Percentiles rank a stretch among this genome's conserved stretches.
Conservation (phyloP, 495 filamentous ascomycete species). For the Tetracladium marchalianum region DNA sequence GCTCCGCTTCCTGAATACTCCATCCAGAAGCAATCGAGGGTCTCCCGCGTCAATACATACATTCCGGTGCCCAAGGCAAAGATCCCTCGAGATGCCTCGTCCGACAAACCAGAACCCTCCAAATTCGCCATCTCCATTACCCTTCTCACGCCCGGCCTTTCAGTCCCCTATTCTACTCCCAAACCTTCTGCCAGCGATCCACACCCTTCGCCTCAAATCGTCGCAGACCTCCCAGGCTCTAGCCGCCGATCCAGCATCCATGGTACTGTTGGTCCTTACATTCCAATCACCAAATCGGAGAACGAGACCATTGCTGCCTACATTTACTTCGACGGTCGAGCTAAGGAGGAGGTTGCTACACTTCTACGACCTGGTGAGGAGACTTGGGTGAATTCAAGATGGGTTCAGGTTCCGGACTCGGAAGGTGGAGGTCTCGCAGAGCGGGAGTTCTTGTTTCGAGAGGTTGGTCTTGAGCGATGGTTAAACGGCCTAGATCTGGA, state of each 20-base stretch:
- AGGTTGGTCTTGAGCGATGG: constrained; percentile 93
- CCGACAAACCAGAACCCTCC: constrained; percentile 73
- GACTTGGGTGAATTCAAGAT: constrained; percentile 97
- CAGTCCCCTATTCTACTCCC: constrained; percentile 82
- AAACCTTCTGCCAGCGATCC: constrained; percentile 63
- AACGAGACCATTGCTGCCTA: constrained; percentile 98
- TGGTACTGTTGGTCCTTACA: constrained; percentile 71
- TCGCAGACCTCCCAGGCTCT: constrained; percentile 35
- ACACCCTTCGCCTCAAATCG: constrained; percentile 66
- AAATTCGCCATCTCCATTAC: constrained; percentile 97
- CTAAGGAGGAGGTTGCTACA: constrained; percentile 95
- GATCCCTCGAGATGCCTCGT: constrained; percentile 51
- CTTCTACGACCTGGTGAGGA: constrained; percentile 87
- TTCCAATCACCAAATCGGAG: constrained; percentile 74
- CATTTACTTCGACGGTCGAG: constrained; percentile 94
- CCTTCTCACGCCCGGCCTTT: constrained; percentile 75
- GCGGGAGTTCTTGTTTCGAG: constrained; percentile 93
- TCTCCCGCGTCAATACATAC: constrained; percentile 89
- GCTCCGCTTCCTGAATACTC: constrained; percentile 87
- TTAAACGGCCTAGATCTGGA: constrained; percentile 89
- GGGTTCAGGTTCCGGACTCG: constrained; percentile 85
- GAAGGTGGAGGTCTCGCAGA: constrained; percentile 93
- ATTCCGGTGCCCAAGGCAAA: constrained; percentile 89
- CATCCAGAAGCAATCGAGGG: constrained; percentile 83
- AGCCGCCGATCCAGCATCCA: constrained; percentile 14